Base-by-base conservation (phyloP, 2,329 filamentous ascomycete species). In the Orbilia oligospora region DNA sequence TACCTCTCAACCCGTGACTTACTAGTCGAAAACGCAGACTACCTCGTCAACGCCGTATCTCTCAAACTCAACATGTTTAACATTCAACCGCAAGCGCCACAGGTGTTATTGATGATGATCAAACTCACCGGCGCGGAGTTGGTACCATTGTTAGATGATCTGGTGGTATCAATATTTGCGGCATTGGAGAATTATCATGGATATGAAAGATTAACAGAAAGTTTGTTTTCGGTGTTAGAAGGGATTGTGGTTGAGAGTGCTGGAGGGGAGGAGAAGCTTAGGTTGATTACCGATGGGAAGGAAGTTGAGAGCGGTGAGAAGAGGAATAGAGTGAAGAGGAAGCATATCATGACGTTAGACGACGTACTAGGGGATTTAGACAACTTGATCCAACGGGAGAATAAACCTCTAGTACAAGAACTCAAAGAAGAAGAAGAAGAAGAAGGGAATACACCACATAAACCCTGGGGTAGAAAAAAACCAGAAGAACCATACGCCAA, bases 111-210 rank as follows among this genome's bases (percentile, higher is more conserved):
- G 5, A 97, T 99, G 94, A 97, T 98, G 92, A 90, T 98, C 77
- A 90, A 89, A 27, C 88, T 99, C 14, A 93, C 94, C 18, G 96
- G 96, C 0, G 90, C 94, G 0, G 88, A 88, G 6, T 84, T 99
- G 22, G 87, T 99, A 10, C 94, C 94, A 0, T 97, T 94, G 83
- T 86, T 99, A 0, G 95, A 98, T 82, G 96, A 99, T 83, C 89
- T 97, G 0, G 90, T 98, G 2, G 92, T 91, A 3, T 95, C 93
- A 0, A 93, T 99, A 46, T 98, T 99, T 83, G 92, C 92, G 0
- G 93, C 94, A 0, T 86, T 99, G n/a, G 94, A 97, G 81, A 93
- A 93, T 82, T 99, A 96, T 82, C 96, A 99, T 82, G 96, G 96
- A 0, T 98, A 99, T 83, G 91, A 93, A 0, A 86, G 88, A 18